A percentile compares a stretch with the other conserved stretches of the same genome.
Conservation (phyloP, 257 asterid genomes). For the Gentiana macrophylla region DNA sequence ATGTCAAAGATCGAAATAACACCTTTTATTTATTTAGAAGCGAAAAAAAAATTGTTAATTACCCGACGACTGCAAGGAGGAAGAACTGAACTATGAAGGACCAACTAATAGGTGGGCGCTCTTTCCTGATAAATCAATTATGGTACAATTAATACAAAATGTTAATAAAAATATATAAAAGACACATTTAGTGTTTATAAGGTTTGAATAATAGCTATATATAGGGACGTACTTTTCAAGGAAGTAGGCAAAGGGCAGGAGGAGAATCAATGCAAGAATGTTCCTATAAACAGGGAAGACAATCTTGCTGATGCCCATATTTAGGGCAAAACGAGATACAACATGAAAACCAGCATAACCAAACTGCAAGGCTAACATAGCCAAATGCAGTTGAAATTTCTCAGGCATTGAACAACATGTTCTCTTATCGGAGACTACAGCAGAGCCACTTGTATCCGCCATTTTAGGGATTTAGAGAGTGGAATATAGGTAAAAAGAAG, state of each 20-base stretch:
- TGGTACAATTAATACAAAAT: conserved; percentile 1
- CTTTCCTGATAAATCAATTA: conserved; percentile 54
- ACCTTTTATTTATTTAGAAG: too few relatives aligned
- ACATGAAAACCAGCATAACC: conserved; percentile 98
- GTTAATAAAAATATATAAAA: background rate
- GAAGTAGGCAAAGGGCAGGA: conserved; percentile 90
- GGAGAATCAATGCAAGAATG: conserved; percentile 84
- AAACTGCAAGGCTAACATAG: conserved; percentile 87
- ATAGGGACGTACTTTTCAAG: conserved; percentile 59
- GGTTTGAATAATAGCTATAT: background rate
- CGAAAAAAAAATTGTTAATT: conserved; percentile 6
- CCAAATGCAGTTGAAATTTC: conserved; percentile 66
- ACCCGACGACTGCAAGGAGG: conserved; percentile 93
- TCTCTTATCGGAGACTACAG: conserved; percentile 18
- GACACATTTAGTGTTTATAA: too few relatives aligned
- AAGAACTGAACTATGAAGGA: conserved; percentile 65
- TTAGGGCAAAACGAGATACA: conserved; percentile 87
- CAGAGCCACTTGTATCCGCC: conserved; percentile 57
- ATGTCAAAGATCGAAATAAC: too few relatives aligned
- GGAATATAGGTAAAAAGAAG: background rate
- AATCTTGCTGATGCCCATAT: conserved; percentile 98
- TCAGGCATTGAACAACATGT: conserved; percentile 62
- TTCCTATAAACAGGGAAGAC: conserved; percentile 91
- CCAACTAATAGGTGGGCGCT: conserved; percentile 74
- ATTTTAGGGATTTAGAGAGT: conserved; percentile 13